phyloP scores from a whole-genome alignment of 148 eudicot genomes.

The Selenicereus undatus region DNA sequence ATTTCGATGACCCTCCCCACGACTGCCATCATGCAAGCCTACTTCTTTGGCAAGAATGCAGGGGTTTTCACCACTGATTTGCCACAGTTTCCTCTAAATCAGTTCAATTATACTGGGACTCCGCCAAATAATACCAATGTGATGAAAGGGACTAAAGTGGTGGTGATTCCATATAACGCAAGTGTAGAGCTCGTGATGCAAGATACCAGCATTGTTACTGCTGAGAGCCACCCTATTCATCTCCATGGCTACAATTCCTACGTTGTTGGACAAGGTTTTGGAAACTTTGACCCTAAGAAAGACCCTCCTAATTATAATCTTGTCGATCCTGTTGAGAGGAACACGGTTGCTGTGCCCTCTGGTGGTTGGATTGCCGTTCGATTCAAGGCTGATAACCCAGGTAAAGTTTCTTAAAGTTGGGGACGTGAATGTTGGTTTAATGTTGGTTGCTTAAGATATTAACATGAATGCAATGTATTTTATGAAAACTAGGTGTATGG shows the following conservation, averaged over 20 bases:
- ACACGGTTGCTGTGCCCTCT: conserved; percentile 56
- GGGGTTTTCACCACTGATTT: conserved; percentile 47
- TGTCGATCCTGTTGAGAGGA: conserved; percentile 58
- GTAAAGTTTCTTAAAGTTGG: conserved; percentile 11
- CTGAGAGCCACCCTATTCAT: conserved; percentile 70
- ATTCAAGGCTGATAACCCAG: conserved; percentile 64
- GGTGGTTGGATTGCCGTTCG: conserved; percentile 76
- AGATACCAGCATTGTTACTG: conserved; percentile 57
- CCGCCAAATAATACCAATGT: conserved; percentile 49
- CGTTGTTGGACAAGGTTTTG: conserved; percentile 62
- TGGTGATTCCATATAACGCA: conserved; percentile 53
- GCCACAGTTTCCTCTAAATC: conserved; percentile 34
- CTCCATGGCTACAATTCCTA: conserved; percentile 60
- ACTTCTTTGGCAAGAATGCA: conserved; percentile 28
- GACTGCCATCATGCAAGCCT: conserved; percentile 42
- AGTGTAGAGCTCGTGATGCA: conserved; percentile 60
- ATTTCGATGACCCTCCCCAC: conserved; percentile 48
- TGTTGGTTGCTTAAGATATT: background rate
- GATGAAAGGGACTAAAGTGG: conserved; percentile 41
- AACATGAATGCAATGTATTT: background rate
- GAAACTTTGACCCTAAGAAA: conserved; percentile 50
- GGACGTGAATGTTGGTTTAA: too few species aligned
- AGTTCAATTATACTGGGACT: conserved; percentile 57
- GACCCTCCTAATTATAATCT: conserved; percentile 53
- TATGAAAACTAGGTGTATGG: conserved; percentile 48